Percentiles rank a stretch among this genome's conserved stretches.
phyloP scores from a whole-genome alignment of 192 early-diverging fungal genomes.

The Umbelopsis sp. region DNA sequence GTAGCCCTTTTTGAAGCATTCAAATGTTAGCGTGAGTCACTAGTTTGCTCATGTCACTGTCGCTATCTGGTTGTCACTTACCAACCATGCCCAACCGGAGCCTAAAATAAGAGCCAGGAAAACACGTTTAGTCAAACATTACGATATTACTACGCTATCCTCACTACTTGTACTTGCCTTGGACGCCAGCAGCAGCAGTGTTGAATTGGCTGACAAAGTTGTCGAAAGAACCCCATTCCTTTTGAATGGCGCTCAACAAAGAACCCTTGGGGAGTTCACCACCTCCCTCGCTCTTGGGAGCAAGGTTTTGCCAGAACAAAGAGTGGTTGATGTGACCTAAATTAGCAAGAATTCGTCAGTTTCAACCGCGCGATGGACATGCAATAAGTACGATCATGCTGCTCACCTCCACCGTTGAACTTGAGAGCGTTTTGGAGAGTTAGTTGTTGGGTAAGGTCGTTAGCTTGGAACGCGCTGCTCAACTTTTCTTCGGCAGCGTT shows the following conservation, averaged over 20 bases:
- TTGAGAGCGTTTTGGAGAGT: slow-evolving; percentile 79
- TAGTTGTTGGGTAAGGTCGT: slow-evolving; percentile 76
- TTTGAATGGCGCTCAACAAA: slow-evolving; percentile 74
- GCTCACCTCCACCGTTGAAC: slow-evolving; percentile 90
- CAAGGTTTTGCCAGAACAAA: slow-evolving; percentile 95
- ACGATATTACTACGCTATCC: neutral
- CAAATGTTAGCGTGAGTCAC: neutral
- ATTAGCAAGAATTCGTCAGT: neutral
- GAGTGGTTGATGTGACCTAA: slow-evolving; percentile 85
- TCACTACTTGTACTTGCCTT: slow-evolving; percentile 49
- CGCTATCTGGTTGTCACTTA: slow-evolving; percentile 27
- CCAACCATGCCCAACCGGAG: slow-evolving; percentile 97
- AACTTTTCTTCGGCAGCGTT: slow-evolving; percentile 96
- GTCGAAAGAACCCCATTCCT: slow-evolving; percentile 85
- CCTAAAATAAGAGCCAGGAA: slow-evolving; percentile 33
- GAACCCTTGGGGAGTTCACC: slow-evolving; percentile 73
- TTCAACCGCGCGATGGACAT: too few species aligned
- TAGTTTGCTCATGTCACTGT: too few species aligned
- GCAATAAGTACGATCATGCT: too few species aligned
- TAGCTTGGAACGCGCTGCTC: slow-evolving; percentile 63
- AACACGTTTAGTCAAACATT: slow-evolving; percentile 21
- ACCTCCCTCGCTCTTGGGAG: slow-evolving; percentile 77
- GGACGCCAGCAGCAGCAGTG: slow-evolving; percentile 77
- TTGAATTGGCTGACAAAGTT: slow-evolving; percentile 79
- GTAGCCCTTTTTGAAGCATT: slow-evolving; percentile 57